Conservation (phyloP, 2,329 filamentous ascomycete species). For the Phymatotrichopsis omnivora region DNA sequence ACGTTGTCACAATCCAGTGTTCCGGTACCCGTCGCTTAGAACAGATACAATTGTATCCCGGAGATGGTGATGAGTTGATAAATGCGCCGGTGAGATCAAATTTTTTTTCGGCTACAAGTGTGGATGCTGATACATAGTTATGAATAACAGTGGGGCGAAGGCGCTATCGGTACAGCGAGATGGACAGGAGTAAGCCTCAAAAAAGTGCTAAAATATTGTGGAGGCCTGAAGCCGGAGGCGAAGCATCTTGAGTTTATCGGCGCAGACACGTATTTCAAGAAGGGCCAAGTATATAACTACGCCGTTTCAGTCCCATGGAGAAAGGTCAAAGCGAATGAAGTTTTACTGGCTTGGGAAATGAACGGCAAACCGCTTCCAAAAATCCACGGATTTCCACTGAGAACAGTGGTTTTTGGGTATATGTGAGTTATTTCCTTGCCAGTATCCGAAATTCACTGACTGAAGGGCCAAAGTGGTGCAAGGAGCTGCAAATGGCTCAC, state of each 20-base stretch:
- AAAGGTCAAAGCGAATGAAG: slow-evolving; percentile 57
- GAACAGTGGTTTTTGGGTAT: slow-evolving; percentile 54
- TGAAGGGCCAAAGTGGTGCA: slow-evolving; percentile 44
- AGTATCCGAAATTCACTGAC: neutral
- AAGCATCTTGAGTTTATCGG: slow-evolving; percentile 60
- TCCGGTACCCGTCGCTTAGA: slow-evolving; percentile 59
- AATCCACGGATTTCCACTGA: slow-evolving; percentile 56
- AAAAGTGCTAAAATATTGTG: slow-evolving; percentile 60
- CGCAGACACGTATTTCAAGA: slow-evolving; percentile 64
- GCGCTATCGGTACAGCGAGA: slow-evolving; percentile 55
- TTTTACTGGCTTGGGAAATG: slow-evolving; percentile 62
- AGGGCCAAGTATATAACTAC: slow-evolving; percentile 55
- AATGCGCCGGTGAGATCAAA: slow-evolving; percentile 34
- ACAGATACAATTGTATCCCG: slow-evolving; percentile 55
- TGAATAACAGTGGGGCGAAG: slow-evolving; percentile 47
- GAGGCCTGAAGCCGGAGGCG: slow-evolving; percentile 46
- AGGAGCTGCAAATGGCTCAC: slow-evolving; percentile 55
- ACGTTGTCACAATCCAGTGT: slow-evolving; percentile 54
- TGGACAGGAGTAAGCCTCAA: slow-evolving; percentile 57
- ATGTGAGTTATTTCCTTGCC: slow-evolving; percentile 35
- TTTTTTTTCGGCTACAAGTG: too few species aligned
- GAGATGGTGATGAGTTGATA: slow-evolving; percentile 54
- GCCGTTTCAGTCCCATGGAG: slow-evolving; percentile 55
- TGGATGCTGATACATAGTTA: slow-evolving; percentile 24
- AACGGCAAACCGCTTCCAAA: slow-evolving; percentile 53